A percentile compares a stretch with the other conserved stretches of the same genome.
phyloP scores from a whole-genome alignment of 371 early-diverging fungal genomes.

The Mortierella sp. region DNA sequence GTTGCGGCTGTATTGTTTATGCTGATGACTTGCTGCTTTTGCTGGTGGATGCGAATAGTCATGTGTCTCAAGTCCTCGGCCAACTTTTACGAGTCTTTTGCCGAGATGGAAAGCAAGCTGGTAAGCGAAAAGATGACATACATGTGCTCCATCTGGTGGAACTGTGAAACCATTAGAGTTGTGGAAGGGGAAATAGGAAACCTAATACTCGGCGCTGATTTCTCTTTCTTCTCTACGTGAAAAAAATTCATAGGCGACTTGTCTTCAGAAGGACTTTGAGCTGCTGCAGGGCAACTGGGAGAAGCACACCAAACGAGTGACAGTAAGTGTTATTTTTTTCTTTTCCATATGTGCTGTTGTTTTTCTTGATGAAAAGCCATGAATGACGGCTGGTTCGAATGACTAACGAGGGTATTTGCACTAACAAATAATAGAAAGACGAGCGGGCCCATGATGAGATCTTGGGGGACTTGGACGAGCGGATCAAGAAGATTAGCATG shows the following conservation, averaged over 20 bases:
- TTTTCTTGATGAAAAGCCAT: no score
- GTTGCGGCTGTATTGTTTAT: background rate
- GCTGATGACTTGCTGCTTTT: background rate
- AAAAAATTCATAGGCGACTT: conserved; percentile 28
- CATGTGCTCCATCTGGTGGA: background rate
- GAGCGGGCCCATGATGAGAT: conserved; percentile 53
- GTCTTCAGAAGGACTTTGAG: conserved; percentile 56
- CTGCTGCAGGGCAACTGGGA: conserved; percentile 51
- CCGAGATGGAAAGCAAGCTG: conserved; percentile 57
- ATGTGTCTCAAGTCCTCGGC: conserved; percentile 59
- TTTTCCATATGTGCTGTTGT: background rate
- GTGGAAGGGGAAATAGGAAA: background rate
- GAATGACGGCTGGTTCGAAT: background rate
- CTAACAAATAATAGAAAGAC: conserved; percentile 58
- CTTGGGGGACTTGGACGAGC: conserved; percentile 47
- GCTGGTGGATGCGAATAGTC: conserved; percentile 17
- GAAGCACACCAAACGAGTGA: conserved; percentile 53
- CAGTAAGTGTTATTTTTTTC: conserved; percentile 16
- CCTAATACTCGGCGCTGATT: background rate
- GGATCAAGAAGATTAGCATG: conserved; percentile 52
- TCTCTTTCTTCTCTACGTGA: background rate
- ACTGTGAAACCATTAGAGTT: no score
- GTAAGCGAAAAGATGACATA: conserved; percentile 16
- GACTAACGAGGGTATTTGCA: no score
- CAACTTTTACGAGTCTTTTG: conserved; percentile 57